Percentiles rank a stretch among this genome's conserved stretches.
Conservation (phyloP, 768 basidiomycete species). For the Lactarius evosmus region DNA sequence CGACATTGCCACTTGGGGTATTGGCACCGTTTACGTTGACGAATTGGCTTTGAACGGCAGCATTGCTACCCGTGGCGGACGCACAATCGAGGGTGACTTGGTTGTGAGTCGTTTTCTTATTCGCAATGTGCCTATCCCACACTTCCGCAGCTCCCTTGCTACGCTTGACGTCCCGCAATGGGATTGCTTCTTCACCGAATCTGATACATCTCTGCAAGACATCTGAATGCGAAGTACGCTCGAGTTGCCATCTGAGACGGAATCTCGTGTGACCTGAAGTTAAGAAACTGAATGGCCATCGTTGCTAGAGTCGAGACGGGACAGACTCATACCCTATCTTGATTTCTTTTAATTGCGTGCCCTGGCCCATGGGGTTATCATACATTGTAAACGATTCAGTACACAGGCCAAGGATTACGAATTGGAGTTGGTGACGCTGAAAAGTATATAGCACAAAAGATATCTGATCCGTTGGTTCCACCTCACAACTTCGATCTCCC, state of each 20-base stretch:
- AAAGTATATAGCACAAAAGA: background rate
- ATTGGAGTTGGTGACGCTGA: background rate
- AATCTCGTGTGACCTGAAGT: conserved; percentile 58
- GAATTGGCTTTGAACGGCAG: background rate
- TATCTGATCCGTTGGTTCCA: background rate
- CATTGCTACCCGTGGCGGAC: conserved; percentile 34
- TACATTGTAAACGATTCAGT: conserved; percentile 43
- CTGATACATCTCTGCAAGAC: conserved; percentile 31
- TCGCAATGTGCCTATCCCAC: background rate
- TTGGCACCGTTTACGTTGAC: conserved; percentile 28
- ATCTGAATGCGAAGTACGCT: conserved; percentile 56
- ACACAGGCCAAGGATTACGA: background rate
- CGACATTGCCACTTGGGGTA: conserved; percentile 12
- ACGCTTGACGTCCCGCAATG: conserved; percentile 44
- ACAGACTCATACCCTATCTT: conserved; percentile 40
- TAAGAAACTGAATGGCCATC: conserved; percentile 34
- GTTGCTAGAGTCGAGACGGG: background rate
- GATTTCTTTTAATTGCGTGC: conserved; percentile 37
- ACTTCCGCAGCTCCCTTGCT: conserved; percentile 29
- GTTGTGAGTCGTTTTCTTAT: conserved; percentile 43
- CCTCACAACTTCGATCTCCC: background rate
- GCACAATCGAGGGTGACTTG: conserved; percentile 48
- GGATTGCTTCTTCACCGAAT: conserved; percentile 44
- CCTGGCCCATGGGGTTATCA: conserved; percentile 40
- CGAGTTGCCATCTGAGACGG: conserved; percentile 63